Base-by-base conservation (phyloP, 2,329 filamentous ascomycete genomes). In the Fusarium austroafricanum region DNA sequence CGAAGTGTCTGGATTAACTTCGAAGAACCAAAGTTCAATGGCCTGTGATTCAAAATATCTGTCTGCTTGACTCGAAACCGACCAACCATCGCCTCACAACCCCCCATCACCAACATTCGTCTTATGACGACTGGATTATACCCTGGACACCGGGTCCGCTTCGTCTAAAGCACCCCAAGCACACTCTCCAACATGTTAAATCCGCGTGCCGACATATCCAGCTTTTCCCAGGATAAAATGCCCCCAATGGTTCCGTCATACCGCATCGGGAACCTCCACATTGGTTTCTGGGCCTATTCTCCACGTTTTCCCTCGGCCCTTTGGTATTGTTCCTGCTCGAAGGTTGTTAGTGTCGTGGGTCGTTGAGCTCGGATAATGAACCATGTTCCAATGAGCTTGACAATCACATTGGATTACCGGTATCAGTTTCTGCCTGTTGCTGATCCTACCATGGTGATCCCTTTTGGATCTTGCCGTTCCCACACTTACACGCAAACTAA, bases 141-240 rank as follows among this genome's bases (percentile, higher is more conserved):
- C 42, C 56, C 44, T n/a, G 51, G 58, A 33, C 28, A 57, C 55
- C 40, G 55, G 51, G 43, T 61, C 64, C 65, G 67, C 67, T 55
- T 42, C 38, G 29, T 59, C 44, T 39, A 42, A 43, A 47, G 31
- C 61, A 42, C 28, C 53, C 59, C 37, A 44, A 71, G 38, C 28
- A 28, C 28, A 43, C 52, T 50, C 47, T 42, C n/a, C 20, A 57
- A 21, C 31, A 29, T 38, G 33, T 15, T 61, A 53, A 35, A 59
- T 66, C 44, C 50, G 54, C 38, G 58, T 68, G 68, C 63, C 67
- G 66, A 73, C 55, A 61, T 54, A 69, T 69, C 67, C 67, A 72
- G 59, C 40, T 47, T 33, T 21, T 52, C 40, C 57, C 61, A 52
- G 40, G 44, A 44, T 45, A 37, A 44, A 40, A 18, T 49, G 51